Percentiles rank a stretch among this genome's conserved stretches.
These are phyloP conservation scores for Apiotrichum brassicae DNA, from an alignment of 1,284 basidiomycete species.

Conservation along the genomic window DNA sequence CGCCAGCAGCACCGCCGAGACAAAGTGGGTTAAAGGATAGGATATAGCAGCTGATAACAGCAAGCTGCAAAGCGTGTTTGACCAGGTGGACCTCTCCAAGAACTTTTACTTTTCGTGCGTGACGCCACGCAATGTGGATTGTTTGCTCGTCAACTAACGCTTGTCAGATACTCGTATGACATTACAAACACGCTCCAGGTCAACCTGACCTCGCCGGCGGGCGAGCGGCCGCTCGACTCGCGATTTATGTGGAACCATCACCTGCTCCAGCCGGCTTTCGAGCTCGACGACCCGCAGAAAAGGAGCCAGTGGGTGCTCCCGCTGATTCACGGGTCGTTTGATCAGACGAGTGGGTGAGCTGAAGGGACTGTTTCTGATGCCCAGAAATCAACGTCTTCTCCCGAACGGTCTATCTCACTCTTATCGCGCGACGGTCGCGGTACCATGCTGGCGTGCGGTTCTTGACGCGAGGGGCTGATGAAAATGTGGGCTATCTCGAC, in stretches of 20 bases:
- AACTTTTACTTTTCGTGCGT: conserved; percentile 96
- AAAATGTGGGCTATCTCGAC: conserved; percentile 44
- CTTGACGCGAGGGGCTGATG: conserved; percentile 88
- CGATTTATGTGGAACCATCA: conserved; percentile 96
- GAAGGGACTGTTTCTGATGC: neutral
- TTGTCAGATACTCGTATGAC: conserved; percentile 86
- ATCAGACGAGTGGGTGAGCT: conserved; percentile 80
- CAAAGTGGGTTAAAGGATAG: conserved; percentile 48
- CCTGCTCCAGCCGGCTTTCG: conserved; percentile 63
- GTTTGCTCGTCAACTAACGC: neutral
- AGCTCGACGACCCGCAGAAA: conserved; percentile 48
- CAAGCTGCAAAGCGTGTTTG: conserved; percentile 79
- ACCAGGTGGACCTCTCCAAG: conserved; percentile 94
- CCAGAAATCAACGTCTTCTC: conserved; percentile 85
- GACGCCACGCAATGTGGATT: neutral
- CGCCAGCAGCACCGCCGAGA: conserved; percentile 77
- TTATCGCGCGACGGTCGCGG: conserved; percentile 88
- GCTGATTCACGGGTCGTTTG: conserved; percentile 83
- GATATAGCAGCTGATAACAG: conserved; percentile 12
- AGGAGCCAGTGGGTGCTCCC: conserved; percentile 83
- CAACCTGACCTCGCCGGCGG: conserved; percentile 66
- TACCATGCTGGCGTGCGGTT: conserved; percentile 96
- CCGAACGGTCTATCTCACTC: conserved; percentile 82
- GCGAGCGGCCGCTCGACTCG: conserved; percentile 59
- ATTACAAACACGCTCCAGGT: conserved; percentile 90